phyloP scores from a whole-genome alignment of 768 basidiomycete genomes.

The Cubamyces sp. region DNA sequence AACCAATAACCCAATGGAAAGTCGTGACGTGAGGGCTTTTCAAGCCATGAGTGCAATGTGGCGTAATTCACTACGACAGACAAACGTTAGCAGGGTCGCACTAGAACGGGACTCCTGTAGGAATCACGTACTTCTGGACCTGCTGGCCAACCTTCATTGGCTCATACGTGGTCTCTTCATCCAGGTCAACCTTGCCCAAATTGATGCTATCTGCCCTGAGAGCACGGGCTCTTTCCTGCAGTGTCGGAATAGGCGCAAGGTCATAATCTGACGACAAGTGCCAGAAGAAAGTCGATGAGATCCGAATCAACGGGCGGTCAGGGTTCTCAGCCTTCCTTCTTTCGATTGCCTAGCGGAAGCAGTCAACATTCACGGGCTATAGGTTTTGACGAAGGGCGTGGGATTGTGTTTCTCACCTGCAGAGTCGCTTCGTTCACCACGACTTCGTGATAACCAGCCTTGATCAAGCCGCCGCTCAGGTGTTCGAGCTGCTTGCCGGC shows the following conservation, averaged over 20 bases:
- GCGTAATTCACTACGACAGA: conserved; percentile 67
- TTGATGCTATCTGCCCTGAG: conserved; percentile 46
- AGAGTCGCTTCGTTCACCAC: conserved; percentile 85
- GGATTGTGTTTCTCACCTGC: conserved; percentile 46
- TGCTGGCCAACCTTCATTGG: conserved; percentile 90
- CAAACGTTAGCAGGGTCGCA: too few relatives aligned
- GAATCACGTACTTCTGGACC: conserved; percentile 68
- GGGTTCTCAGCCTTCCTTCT: conserved; percentile 60
- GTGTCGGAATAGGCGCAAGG: conserved; percentile 62
- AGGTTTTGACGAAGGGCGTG: neutral
- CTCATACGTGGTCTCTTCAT: conserved; percentile 54
- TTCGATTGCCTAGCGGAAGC: conserved; percentile 56
- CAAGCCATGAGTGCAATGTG: conserved; percentile 81
- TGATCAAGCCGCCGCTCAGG: conserved; percentile 80
- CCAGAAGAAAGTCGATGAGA: conserved; percentile 97
- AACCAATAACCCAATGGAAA: too few relatives aligned
- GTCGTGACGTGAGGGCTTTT: too few relatives aligned
- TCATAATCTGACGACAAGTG: conserved; percentile 87
- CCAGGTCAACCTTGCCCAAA: conserved; percentile 41
- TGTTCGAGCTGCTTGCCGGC: conserved; percentile 96
- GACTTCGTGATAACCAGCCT: conserved; percentile 95
- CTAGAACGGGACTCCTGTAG: neutral
- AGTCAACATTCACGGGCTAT: neutral
- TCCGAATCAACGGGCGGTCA: conserved; percentile 88
- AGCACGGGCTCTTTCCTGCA: conserved; percentile 52